Base-by-base conservation (phyloP, 2,329 filamentous ascomycete genomes). In the Ophiocordyceps sinensis region DNA sequence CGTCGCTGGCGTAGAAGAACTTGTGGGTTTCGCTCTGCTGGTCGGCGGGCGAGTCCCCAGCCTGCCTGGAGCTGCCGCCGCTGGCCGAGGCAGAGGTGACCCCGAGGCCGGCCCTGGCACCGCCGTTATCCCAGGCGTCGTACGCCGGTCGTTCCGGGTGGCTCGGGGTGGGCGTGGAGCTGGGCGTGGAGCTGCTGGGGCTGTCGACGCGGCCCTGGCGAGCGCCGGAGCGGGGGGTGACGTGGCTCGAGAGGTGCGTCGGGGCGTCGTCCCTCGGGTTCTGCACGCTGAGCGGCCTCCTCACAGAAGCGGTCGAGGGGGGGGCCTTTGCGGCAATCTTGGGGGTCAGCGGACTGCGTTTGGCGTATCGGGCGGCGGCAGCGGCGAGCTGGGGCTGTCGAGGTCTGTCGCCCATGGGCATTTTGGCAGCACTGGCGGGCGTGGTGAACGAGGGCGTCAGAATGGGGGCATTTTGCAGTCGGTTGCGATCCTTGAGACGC, bases 1-100 rank as follows among this genome's bases (percentile, higher is more conserved):
- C 82, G 50, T 94, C 85, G 57, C 79, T 85, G 26, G 88, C 91
- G 57, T 93, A 88, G 59, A 98, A 95, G 70, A 96, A 96, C 64
- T 86, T 89, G 41, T 29, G 48, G 51, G 52, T 58, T 50, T 55
- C 46, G 21, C 30, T 15, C 48, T 48, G 40, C 44, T 51, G 40
- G 17, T 55, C 51, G 40, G 55, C 45, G 40, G 60, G 31, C 13
- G 49, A 44, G 29, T 54, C 53, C 12, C 46, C 37, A 15, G 48
- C 44, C 36, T 44, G 49, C 38, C 53, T 53, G n/a, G 46, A 15
- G n/a, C 29, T 14, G 29, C 7, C 8, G 30, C 12, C 30, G 30
- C 13, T 32, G 30, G 12, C 30, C 30, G 13, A 32, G n/a, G 8
- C 12, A 12, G 13, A 8, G 3, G 30, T 7, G 8, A 3, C 30